phyloP scores from a whole-genome alignment of 2,329 filamentous ascomycete genomes.

The Fusarium sororula region DNA sequence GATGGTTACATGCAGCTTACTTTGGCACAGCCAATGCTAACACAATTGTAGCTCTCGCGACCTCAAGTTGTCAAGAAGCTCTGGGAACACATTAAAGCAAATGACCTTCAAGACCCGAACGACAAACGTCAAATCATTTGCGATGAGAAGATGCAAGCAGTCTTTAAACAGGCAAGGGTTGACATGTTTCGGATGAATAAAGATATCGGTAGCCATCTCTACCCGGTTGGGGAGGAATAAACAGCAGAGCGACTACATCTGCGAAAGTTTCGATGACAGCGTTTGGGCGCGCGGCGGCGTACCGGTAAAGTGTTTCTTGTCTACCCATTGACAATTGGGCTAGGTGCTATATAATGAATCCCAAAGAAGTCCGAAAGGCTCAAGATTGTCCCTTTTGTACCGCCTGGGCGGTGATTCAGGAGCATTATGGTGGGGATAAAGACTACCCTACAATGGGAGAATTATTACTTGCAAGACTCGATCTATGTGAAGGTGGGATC shows the following conservation, averaged over 20 bases:
- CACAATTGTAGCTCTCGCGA: conserved; percentile 74
- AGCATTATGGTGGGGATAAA: background rate
- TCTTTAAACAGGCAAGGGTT: conserved; percentile 90
- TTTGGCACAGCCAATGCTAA: conserved; percentile 3
- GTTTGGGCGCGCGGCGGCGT: conserved; percentile 41
- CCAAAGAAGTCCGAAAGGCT: background rate
- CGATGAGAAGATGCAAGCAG: conserved; percentile 88
- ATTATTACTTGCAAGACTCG: background rate
- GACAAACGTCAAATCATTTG: conserved; percentile 95
- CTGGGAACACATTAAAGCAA: conserved; percentile 92
- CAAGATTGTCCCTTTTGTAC: background rate
- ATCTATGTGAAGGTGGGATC: background rate
- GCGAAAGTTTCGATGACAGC: conserved; percentile 35
- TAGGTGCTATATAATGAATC: conserved; percentile 7
- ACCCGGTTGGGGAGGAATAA: conserved; percentile 72
- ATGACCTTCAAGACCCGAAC: conserved; percentile 86
- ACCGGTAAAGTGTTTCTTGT: conserved; percentile 31
- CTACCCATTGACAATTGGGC: background rate
- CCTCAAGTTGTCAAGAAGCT: conserved; percentile 96
- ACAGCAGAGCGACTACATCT: background rate
- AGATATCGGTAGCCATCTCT: conserved; percentile 88
- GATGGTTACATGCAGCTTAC: background rate
- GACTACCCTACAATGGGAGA: background rate
- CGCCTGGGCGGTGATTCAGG: background rate
- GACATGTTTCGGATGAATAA: conserved; percentile 99